Conservation (phyloP, 768 basidiomycete genomes). For the Leccinum longicurvipes region DNA sequence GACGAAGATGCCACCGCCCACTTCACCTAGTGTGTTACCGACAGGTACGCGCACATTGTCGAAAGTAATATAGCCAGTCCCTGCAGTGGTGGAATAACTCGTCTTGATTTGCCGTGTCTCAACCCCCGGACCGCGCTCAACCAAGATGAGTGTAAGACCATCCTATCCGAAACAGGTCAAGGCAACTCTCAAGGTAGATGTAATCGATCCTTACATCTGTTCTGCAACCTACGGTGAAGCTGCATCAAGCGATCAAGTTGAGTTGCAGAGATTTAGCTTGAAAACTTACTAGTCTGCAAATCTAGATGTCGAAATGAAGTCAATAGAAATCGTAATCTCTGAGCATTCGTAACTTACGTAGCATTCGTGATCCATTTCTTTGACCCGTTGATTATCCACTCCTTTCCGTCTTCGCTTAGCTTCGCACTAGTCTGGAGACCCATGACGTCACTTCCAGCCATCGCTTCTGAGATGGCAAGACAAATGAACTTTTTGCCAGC, state of each 20-base stretch:
- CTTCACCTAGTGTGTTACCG: conserved; percentile 73
- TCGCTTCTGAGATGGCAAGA: conserved; percentile 74
- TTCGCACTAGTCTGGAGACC: conserved; percentile 60
- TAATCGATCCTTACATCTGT: conserved; percentile 46
- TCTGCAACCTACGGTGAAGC: conserved; percentile 58
- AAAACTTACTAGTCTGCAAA: conserved; percentile 37
- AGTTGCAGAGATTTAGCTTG: not conserved
- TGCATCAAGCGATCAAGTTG: conserved; percentile 29
- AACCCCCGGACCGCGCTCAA: conserved; percentile 61
- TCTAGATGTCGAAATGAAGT: conserved; percentile 28
- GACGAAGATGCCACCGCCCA: conserved; percentile 60
- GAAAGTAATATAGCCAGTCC: conserved; percentile 81
- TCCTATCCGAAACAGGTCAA: conserved; percentile 33
- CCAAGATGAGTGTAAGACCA: conserved; percentile 63
- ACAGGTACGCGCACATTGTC: conserved; percentile 84
- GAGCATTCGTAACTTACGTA: conserved; percentile 30
- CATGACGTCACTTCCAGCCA: conserved; percentile 67
- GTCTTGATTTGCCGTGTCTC: conserved; percentile 72
- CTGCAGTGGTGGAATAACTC: conserved; percentile 84
- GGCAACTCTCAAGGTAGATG: conserved; percentile 16
- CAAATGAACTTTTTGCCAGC: conserved; percentile 67
- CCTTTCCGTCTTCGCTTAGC: conserved; percentile 63
- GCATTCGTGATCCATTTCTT: conserved; percentile 75
- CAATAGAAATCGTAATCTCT: too few species aligned
- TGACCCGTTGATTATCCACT: conserved; percentile 69